A percentile compares a stretch with the other conserved stretches of the same genome.
phyloP scores from a whole-genome alignment of 2,329 filamentous ascomycete genomes.

The Neofusicoccum sp. region DNA sequence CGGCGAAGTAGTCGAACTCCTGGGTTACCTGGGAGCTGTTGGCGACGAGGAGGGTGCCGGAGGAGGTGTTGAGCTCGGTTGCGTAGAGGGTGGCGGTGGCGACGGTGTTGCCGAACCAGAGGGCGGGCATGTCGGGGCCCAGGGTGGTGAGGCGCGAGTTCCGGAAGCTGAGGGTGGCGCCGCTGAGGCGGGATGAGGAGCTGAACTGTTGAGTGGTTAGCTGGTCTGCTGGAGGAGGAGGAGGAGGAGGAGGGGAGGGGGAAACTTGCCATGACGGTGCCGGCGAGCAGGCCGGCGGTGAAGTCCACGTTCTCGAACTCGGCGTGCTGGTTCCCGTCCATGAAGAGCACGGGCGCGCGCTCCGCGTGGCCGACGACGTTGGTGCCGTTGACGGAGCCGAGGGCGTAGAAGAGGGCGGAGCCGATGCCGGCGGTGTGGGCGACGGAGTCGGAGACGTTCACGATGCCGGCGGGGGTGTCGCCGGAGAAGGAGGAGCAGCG shows the following conservation, averaged over 20 bases:
- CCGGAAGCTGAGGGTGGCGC: slow-evolving; percentile 28
- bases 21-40: slow-evolving; percentile 36
- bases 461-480: slow-evolving; percentile 30
- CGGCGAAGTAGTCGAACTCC: slow-evolving; percentile 38
- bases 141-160: slow-evolving; percentile 27
- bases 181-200: slow-evolving; percentile 23
- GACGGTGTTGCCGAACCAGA: slow-evolving; percentile 40
- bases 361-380: slow-evolving; percentile 33
- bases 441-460: slow-evolving; percentile 29
- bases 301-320: slow-evolving; percentile 28
- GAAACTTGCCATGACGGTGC: slow-evolving; percentile 26
- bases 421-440: slow-evolving; percentile 34
- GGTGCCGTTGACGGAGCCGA: slow-evolving; percentile 31
- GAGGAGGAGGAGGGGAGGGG: neutral
- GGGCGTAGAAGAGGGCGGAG: slow-evolving; percentile 34
- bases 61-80: slow-evolving; percentile 25
- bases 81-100: slow-evolving; percentile 23
- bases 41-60: slow-evolving; percentile 31
- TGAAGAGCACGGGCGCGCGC: slow-evolving; percentile 31
- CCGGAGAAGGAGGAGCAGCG: slow-evolving; percentile 38
- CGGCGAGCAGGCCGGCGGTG: slow-evolving; percentile 34
- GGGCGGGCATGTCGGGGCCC: slow-evolving; percentile 24
- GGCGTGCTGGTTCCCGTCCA: slow-evolving; percentile 31
- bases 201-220: slow-evolving; percentile 21
- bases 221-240: neutral